Evolutionary conservation across 2,329 filamentous ascomycete species (phyloP).

Genomic region (Coniella vitis): DNA sequence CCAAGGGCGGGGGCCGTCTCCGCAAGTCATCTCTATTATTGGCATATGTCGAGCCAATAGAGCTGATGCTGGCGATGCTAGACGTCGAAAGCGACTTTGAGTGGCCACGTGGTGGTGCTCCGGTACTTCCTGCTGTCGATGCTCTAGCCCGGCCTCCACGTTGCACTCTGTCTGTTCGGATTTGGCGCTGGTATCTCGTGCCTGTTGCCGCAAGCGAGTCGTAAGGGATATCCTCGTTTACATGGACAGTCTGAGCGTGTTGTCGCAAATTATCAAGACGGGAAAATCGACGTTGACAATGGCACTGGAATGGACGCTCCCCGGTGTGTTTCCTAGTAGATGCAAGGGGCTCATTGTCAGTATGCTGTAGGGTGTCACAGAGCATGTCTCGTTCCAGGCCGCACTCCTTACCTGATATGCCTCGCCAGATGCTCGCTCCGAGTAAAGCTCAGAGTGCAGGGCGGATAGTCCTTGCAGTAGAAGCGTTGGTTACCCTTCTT

Average conservation of each 20-base stretch:
- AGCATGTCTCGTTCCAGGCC: slow-evolving; percentile 1
- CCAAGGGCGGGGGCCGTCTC: slow-evolving; percentile 70
- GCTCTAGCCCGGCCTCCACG: slow-evolving; percentile 67
- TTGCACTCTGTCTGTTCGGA: slow-evolving; percentile 78
- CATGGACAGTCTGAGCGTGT: slow-evolving; percentile 94
- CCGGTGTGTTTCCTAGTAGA: slow-evolving; percentile 86
- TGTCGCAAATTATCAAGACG: slow-evolving; percentile 91
- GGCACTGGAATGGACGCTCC: slow-evolving; percentile 92
- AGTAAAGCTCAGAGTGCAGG: slow-evolving; percentile 91
- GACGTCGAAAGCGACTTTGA: slow-evolving; percentile 81
- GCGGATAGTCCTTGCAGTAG: slow-evolving; percentile 91
- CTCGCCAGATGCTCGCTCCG: slow-evolving; percentile 90
- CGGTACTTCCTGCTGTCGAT: slow-evolving; percentile 68
- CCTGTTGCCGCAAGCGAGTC: slow-evolving; percentile 91
- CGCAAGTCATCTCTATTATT: slow-evolving; percentile 60
- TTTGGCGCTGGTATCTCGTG: slow-evolving; percentile 85
- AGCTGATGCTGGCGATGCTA: slow-evolving; percentile 71
- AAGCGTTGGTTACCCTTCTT: slow-evolving; percentile 97
- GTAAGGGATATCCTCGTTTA: slow-evolving; percentile 92
- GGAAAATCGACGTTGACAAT: slow-evolving; percentile 89
- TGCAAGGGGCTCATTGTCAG: not conserved
- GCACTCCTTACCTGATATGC: slow-evolving; percentile 68
- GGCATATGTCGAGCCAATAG: slow-evolving; percentile 58
- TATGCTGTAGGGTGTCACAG: not conserved
- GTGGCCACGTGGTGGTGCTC: slow-evolving; percentile 68